Evolutionary conservation across 2,329 filamentous ascomycete species (phyloP), one percentile per base, ranked within the genome.

Genomic region (Microdochium nivale): DNA sequence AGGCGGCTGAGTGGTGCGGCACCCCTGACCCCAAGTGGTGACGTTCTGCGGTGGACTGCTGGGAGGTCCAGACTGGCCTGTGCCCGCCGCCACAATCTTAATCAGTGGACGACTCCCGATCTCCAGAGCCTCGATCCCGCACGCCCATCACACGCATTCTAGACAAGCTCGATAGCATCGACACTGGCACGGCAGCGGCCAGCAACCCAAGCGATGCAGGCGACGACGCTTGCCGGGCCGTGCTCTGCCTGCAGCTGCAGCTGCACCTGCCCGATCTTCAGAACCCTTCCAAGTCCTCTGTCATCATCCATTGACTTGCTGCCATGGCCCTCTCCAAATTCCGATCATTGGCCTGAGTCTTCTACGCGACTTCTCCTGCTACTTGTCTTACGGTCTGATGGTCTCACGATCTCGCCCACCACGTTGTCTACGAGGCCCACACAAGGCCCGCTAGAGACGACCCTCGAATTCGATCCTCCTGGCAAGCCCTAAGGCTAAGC

Each of bases 41-140:
- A 30, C 27, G 27, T 30, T 30, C 27, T 30, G 27, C 27, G 11
- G 27, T 30, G 27, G 27, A 14, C 30, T 33, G 30, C 8, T 14
- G 14, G 30, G 30, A 14, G 30, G 30, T 33, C 30, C 8, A 33
- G 30, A 33, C 30, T 33, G 8, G 14, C 30, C 8, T 8, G 8
- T 33, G 30, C 30, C 30, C 30, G 14, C 33, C 33, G 33, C 40
- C 40, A 21, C 14, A 44, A 27, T 16, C 24, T 30, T 25, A 48
- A 47, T 51, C 48, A n/a, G 25, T 32, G 50, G 27, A 19, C 19
- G 40, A n/a, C n/a, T 32, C 50, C 43, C 50, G 50, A 51, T 51
- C 50, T 21, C 43, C 49, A 51, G 49, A 51, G 24, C 49, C 49
- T 35, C n/a, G 49, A 51, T 13, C 32, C 32, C 19, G n/a, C 33